Evolutionary conservation across 495 filamentous ascomycete genomes (phyloP).

Genomic region (Letharia lupina): DNA sequence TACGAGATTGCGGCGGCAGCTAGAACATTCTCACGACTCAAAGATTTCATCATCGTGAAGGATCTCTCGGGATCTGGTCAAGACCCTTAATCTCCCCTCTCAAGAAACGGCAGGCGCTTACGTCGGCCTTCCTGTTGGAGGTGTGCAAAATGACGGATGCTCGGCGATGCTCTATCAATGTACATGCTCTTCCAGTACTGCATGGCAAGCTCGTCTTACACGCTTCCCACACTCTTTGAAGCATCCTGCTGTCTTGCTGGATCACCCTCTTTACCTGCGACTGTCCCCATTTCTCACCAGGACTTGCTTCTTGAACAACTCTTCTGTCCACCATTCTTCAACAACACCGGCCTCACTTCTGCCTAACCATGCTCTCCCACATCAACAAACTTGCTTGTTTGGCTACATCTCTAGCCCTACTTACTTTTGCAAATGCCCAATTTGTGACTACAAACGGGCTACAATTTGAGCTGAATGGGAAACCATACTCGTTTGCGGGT

Average conservation of each 20-base stretch:
- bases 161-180: neutral
- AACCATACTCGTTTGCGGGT: constrained; percentile 12
- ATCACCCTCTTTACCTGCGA: neutral
- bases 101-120: neutral
- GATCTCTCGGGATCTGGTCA: neutral
- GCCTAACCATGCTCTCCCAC: neutral
- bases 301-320: neutral
- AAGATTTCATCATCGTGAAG: neutral
- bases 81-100: neutral
- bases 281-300: neutral
- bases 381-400: neutral
- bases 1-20: neutral
- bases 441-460: constrained; percentile 11
- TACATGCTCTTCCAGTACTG: neutral
- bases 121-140: constrained; percentile 2
- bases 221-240: neutral
- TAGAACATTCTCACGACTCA: neutral
- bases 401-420: neutral
- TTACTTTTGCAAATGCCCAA: neutral
- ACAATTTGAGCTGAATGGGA: constrained; percentile 9
- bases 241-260: neutral
- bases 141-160: neutral
- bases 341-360: neutral
- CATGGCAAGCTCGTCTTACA: neutral
- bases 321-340: neutral